Conservation (phyloP, 768 basidiomycete species). For the Tylopilus sp. region DNA sequence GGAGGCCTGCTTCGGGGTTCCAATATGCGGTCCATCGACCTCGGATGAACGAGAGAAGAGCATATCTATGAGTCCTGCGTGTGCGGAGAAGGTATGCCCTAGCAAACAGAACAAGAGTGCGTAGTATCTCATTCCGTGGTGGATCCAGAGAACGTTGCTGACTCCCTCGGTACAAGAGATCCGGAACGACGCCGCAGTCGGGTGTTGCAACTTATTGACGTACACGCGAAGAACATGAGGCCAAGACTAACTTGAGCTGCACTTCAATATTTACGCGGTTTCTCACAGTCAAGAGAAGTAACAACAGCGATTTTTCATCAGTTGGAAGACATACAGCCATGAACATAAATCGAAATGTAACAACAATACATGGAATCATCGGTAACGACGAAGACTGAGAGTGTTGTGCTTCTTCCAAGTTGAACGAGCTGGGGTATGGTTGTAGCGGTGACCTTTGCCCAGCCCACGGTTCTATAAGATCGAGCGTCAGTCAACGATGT, state of each 20-base stretch:
- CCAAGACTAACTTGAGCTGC: not conserved
- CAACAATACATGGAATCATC: conserved; percentile 41
- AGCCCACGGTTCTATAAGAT: conserved; percentile 82
- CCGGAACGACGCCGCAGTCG: conserved; percentile 12
- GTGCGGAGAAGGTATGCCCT: conserved; percentile 14
- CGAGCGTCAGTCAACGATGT: not conserved
- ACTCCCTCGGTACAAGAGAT: conserved; percentile 1
- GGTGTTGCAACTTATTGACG: conserved; percentile 10
- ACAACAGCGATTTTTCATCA: conserved; percentile 7
- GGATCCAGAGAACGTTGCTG: conserved; percentile 3
- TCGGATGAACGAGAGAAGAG: conserved; percentile 2
- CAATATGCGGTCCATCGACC: not conserved
- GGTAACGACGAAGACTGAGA: conserved; percentile 85
- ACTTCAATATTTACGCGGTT: not conserved
- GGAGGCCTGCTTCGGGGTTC: conserved; percentile 16
- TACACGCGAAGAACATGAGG: conserved; percentile 24
- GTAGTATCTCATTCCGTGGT: conserved; percentile 15
- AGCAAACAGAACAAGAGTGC: conserved; percentile 7
- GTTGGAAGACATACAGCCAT: conserved; percentile 21
- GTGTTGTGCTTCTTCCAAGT: conserved; percentile 99
- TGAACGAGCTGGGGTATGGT: conserved; percentile 85
- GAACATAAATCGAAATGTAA: conserved; percentile 17
- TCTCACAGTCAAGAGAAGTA: not conserved
- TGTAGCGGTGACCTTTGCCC: conserved; percentile 93
- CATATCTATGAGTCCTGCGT: conserved; percentile 9